phyloP scores from a whole-genome alignment of 441 rosid species.

The Rhodomyrtus psidioides region DNA sequence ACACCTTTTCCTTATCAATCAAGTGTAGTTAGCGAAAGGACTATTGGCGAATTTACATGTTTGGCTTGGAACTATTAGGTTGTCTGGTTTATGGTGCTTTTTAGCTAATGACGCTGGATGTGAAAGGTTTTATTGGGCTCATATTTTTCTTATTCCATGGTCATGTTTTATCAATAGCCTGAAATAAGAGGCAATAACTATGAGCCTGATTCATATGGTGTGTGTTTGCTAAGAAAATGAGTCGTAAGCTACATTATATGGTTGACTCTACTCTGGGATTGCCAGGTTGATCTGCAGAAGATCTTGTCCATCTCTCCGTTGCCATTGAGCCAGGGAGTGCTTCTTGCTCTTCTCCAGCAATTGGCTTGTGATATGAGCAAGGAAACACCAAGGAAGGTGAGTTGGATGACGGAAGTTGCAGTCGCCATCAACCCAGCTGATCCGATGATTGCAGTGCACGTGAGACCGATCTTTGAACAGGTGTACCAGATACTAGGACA shows the following conservation, averaged over 20 bases:
- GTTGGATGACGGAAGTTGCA: constrained; percentile 76
- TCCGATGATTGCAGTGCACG: constrained; percentile 49
- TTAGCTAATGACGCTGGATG: neutral
- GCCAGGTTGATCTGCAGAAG: constrained; percentile 53
- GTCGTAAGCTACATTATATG: neutral
- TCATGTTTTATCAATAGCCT: neutral
- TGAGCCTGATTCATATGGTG: neutral
- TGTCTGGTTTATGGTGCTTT: neutral
- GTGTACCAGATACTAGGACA: constrained; percentile 54
- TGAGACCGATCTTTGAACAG: constrained; percentile 61
- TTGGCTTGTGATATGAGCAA: constrained; percentile 59
- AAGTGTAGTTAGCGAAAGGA: neutral
- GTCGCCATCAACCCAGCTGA: constrained; percentile 57
- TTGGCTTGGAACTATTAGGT: neutral
- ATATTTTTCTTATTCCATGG: neutral
- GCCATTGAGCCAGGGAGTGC: constrained; percentile 68
- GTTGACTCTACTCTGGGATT: neutral
- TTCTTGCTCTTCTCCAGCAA: constrained; percentile 70
- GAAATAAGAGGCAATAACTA: neutral
- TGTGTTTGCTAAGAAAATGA: neutral
- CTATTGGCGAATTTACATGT: neutral
- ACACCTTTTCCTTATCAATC: neutral
- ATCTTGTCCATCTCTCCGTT: constrained; percentile 36
- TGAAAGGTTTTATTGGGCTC: neutral
- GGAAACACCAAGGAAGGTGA: constrained; percentile 37